phyloP scores from a whole-genome alignment of 1,284 basidiomycete species.

The Marasmius oreades region DNA sequence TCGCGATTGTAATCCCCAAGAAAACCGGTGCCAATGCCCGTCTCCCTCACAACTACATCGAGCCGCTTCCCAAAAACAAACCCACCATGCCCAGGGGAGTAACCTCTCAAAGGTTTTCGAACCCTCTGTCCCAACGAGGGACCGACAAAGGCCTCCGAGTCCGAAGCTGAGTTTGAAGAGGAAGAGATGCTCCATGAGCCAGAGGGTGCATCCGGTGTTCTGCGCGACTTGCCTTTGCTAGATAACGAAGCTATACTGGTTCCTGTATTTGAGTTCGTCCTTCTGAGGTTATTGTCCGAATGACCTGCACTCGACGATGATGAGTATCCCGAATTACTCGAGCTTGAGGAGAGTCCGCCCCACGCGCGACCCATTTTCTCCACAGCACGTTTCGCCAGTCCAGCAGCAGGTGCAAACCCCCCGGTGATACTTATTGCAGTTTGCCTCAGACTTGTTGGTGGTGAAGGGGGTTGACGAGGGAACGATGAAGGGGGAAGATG shows the following conservation, averaged over 20 bases:
- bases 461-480: conserved; percentile 22
- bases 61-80: conserved; percentile 66
- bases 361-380: conserved; percentile 69
- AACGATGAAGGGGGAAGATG: conserved; percentile 25
- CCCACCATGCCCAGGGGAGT: conserved; percentile 37
- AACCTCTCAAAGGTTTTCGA: conserved; percentile 46
- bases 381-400: conserved; percentile 70
- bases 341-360: conserved; percentile 46
- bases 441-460: conserved; percentile 38
- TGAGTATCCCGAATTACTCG: conserved; percentile 34
- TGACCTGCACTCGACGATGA: conserved; percentile 27
- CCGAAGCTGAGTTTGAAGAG: conserved; percentile 50
- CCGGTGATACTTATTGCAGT: conserved; percentile 69
- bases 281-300: conserved; percentile 30
- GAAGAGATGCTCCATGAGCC: conserved; percentile 54
- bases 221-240: conserved; percentile 35
- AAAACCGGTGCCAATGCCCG: conserved; percentile 33
- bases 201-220: conserved; percentile 57
- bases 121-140: conserved; percentile 54
- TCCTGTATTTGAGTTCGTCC: conserved; percentile 37
- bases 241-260: conserved; percentile 4
- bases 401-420: conserved; percentile 63
- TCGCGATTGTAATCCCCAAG: conserved; percentile 15
- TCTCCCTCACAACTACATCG: conserved; percentile 55
- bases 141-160: conserved; percentile 39